Evolutionary conservation across 257 asterid genomes (phyloP), one percentile per base, ranked within the genome.

Genomic region (Primulina eburnea): DNA sequence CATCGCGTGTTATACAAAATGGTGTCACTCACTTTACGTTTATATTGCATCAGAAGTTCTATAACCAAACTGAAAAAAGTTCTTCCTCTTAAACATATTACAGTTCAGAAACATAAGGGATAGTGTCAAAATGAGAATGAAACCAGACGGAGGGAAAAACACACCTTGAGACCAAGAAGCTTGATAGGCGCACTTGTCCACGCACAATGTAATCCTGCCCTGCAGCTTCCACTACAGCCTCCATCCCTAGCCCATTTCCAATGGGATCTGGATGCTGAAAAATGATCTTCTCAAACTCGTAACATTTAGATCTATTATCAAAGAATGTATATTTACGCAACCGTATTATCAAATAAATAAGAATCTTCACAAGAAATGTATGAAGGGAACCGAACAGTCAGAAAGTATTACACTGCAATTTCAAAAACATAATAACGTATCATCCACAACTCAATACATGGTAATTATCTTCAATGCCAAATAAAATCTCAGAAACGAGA

Each of bases 201-300:
- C 96, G 99, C 67, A 93, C 96, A 73, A 90, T 83, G 80, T 97
- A 93, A 73, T 93, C 99, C 9, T 96, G 96, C 0, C 97, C 99
- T 3, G 99, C 97, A 60, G 99, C 89, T 82, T 93, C 99, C 71
- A 89, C 83, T 16, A 93, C 70, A 35, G 97, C 97, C 79, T 79
- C 96, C 66, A 71, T 85, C 40, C 92, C 97, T 40, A 93, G 77
- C 2, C 96, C 96, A 62, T 82, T 78, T 17, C 98, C 97, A 56
- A 92, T 84, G 34, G 85, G 85, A 71, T 83, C 81, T 10, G 75
- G 73, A 55, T 83, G 78, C 87, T 83, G 80, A 50, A 68, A 35
- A 69, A 64, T 37, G 28, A 1, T 12, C 32, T 20, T 12, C 30
- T 33, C 16, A 34, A 11, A 64, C 7, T 28, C 32, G 34, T 28